Evolutionary conservation across 2,329 filamentous ascomycete species (phyloP).

Genomic region (Corniculantispora saksenae): DNA sequence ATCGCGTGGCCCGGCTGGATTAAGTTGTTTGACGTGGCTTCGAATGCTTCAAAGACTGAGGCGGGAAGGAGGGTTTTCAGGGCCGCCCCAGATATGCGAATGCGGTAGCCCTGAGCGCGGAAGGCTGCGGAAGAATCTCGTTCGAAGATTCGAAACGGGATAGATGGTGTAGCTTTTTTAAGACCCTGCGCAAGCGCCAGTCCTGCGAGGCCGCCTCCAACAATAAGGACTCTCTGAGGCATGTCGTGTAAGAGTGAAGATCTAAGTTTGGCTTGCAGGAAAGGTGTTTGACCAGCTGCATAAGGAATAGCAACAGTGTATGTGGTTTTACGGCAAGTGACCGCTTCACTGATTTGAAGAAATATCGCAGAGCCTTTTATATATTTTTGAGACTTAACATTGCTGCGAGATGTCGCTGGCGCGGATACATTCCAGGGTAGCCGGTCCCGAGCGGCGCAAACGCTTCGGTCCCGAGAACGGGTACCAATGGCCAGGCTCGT

Average conservation of each 20-base stretch:
- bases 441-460: not conserved
- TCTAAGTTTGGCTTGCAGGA: too few relatives aligned
- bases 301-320: too few relatives aligned
- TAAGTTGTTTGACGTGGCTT: conserved; percentile 1
- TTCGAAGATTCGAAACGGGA: conserved; percentile 52
- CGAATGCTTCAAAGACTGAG: not conserved
- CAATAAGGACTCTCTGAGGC: conserved; percentile 30
- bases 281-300: too few relatives aligned
- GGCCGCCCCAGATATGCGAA: conserved; percentile 50
- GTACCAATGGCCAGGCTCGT: not conserved
- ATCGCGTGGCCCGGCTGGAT: not conserved
- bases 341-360: too few relatives aligned
- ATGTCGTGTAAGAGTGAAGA: not conserved
- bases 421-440: not conserved
- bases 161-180: conserved; percentile 25
- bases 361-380: too few relatives aligned
- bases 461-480: not conserved
- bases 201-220: conserved; percentile 37
- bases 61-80: conserved; percentile 14
- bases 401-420: not conserved
- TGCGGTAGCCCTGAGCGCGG: conserved; percentile 58
- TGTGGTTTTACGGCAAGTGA: too few relatives aligned
- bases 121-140: conserved; percentile 43
- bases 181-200: conserved; percentile 38
- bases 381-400: too few relatives aligned